phyloP scores from a whole-genome alignment of 768 basidiomycete genomes.

The Termitomyces sp. region DNA sequence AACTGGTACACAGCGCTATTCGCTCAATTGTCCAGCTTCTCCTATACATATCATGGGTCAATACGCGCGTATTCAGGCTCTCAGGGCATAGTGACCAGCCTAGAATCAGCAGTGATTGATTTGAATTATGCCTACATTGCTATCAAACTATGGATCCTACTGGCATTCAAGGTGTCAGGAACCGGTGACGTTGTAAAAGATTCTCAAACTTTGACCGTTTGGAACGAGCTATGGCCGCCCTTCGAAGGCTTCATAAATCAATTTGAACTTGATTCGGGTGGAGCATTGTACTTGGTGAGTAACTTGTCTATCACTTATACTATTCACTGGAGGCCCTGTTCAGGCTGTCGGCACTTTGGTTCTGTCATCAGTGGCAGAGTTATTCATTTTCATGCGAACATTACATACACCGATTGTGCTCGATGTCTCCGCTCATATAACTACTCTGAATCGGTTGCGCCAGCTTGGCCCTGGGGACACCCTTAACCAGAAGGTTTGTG shows the following conservation, averaged over 20 bases:
- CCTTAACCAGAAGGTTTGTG: slow-evolving; percentile 45
- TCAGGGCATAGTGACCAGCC: slow-evolving; percentile 27
- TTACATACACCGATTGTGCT: slow-evolving; percentile 50
- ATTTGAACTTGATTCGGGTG: slow-evolving; percentile 45
- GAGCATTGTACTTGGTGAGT: slow-evolving; percentile 38
- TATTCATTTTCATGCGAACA: slow-evolving; percentile 61
- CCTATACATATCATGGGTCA: slow-evolving; percentile 40
- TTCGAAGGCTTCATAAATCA: slow-evolving; percentile 53
- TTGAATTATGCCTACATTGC: slow-evolving; percentile 68
- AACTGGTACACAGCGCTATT: slow-evolving; percentile 41
- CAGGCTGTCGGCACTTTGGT: slow-evolving; percentile 54
- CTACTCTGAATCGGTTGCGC: slow-evolving; percentile 47
- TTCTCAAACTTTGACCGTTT: slow-evolving; percentile 40
- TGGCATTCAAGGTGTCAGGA: slow-evolving; percentile 39
- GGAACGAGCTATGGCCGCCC: slow-evolving; percentile 78
- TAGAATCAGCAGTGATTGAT: slow-evolving; percentile 48
- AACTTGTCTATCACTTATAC: background rate
- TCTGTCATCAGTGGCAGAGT: slow-evolving; percentile 60
- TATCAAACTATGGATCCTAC: slow-evolving; percentile 68
- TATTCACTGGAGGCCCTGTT: slow-evolving; percentile 1
- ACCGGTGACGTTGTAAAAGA: slow-evolving; percentile 24
- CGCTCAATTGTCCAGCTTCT: slow-evolving; percentile 48
- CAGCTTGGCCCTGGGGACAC: slow-evolving; percentile 45
- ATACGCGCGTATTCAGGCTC: slow-evolving; percentile 40
- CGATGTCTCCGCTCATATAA: slow-evolving; percentile 48